Evolutionary conservation across 108 stramenopile genomes (phyloP), one percentile per base, ranked within the genome.

Genomic region (Thalassiosira profunda): DNA sequence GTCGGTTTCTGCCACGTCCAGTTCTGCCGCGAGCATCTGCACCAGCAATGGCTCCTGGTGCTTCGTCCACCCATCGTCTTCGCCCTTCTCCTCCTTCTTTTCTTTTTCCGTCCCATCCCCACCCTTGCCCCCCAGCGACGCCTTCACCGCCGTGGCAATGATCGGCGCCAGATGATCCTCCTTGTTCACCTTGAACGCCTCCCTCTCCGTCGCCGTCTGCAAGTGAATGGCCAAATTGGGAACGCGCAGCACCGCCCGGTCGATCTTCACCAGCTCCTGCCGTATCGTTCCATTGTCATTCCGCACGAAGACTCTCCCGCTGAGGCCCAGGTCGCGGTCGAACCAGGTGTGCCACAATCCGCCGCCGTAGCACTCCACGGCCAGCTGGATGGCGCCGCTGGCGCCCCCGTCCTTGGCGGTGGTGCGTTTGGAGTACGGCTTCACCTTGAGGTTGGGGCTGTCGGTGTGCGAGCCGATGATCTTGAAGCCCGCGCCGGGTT

Each of bases 281-380:
- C 70, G 70, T 64, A 80, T 80, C 35, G 14, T 64, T 10, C 70
- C 74, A 23, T 23, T 56, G 35, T 75, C 67, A 17, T 63, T 83
- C n/a, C n/a, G n/a, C 1, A 97, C 75, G 54, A 99, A 86, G 0
- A 94, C 99, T 17, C 97, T 75, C 3, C 99, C 99, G 43, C 92
- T 94, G 12, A 99, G 56, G 12, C 91, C 80, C 46, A 99, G 80
- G 68, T 99, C 98, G 12, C 97, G 76, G 67, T 98, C 97, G 67
- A 98, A 97, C 96, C 96, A 97, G 2, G 96, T 97, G 68, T 98
- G 91, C 97, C 96, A 98, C 56, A 98, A 67, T 11, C 96, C 97
- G 18, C 97, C 96, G n/a, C 97, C 97, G 83, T 98, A 98, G 42
- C 95, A 95, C 58, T 95, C 93, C n/a, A 88, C 95, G 31, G 72